Conservation (phyloP, 73 alveolate species). For the Paramecium primaurelia region DNA sequence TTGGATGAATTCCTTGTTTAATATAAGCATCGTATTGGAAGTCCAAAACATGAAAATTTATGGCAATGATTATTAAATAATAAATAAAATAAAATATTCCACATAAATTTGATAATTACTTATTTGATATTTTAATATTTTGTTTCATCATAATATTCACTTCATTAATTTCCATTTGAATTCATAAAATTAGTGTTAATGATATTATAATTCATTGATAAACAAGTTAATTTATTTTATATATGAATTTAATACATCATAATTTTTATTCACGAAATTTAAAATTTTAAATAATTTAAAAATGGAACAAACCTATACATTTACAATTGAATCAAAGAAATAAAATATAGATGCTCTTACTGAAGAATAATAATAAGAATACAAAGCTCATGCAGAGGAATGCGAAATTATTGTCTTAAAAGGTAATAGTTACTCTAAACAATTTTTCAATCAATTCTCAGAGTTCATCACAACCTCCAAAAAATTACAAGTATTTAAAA, state of each 20-base stretch:
- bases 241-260: too few relatives aligned
- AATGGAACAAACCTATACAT: conserved; percentile 25
- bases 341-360: conserved; percentile 3
- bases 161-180: too few relatives aligned
- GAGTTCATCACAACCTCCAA: conserved; percentile 25
- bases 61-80: conserved; percentile 19
- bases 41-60: conserved; percentile 1
- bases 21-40: neutral
- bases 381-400: neutral
- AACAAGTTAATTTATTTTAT: too few relatives aligned
- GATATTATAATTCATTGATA: too few relatives aligned
- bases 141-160: too few relatives aligned
- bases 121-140: too few relatives aligned
- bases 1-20: neutral
- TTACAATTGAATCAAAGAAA: neutral
- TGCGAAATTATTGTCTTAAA: conserved; percentile 30
- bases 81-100: neutral
- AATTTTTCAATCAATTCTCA: conserved; percentile 44
- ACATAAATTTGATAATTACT: too few relatives aligned
- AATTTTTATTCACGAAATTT: neutral
- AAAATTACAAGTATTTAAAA: neutral
- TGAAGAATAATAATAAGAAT: conserved; percentile 10
- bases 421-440: conserved; percentile 60
- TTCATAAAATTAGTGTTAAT: too few relatives aligned
- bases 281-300: conserved; percentile 39